Evolutionary conservation across 495 filamentous ascomycete species (phyloP), one percentile per base, ranked within the genome.

Genomic region (Apodospora peruviana): DNA sequence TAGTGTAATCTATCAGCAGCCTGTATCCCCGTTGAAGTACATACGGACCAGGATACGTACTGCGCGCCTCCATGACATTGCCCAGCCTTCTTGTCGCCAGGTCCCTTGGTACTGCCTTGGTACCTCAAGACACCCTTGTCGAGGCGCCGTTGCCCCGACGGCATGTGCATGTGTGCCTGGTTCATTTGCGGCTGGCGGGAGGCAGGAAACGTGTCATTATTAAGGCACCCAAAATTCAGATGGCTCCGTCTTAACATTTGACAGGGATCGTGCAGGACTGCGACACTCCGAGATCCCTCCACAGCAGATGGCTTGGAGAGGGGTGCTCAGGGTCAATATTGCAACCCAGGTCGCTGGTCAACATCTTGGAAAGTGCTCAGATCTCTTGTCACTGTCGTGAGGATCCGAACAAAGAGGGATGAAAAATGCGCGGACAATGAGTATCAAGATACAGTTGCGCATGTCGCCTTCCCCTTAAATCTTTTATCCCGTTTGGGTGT

Each of bases 261-360:
- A 35, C 55, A 48, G 55, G 54, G 58, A 19, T 47, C 21, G 45
- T 22, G 47, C 55, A 50, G 39, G 29, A 29, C 46, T 43, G 45
- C 34, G 45, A 43, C 45, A 10, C 29, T 37, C 22, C 41, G 41
- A 27, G 24, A 32, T 44, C 23, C 43, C 5, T 42, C 43, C 12
- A 18, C 42, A 23, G 7, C 24, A 21, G 45, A 55, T 47, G 56
- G 51, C 56, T 55, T 48, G 51, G 44, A 43, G 20, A 25, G 50
- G 39, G 40, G 23, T 50, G n/a, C n/a, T n/a, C n/a, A n/a, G n/a
- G n/a, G n/a, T 56, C 56, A 52, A 60, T 52, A 56, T 52, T 60
- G 57, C 42, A 52, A 57, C 57, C 48, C 32, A 47, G 38, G 24
- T 22, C 32, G 27, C 39, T 21, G 22, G 45, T 20, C 43, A 38